Evolutionary conservation across 2,329 filamentous ascomycete species (phyloP), one percentile per base, ranked within the genome.

Genomic region (Trichoderma semiorbis): DNA sequence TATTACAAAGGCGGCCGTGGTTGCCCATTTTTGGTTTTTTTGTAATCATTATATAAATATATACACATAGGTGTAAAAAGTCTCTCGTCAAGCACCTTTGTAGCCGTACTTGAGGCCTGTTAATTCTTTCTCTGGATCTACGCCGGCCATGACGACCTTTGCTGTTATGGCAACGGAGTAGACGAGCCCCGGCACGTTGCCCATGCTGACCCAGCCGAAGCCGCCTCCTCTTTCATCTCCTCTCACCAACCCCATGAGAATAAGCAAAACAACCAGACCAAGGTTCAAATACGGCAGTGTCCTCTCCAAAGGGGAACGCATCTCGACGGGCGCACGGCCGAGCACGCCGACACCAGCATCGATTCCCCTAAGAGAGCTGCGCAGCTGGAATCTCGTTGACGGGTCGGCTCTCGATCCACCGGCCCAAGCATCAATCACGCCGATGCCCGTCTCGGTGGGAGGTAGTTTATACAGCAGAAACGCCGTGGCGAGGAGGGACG

Each of bases 71-170:
- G 14, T 57, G 11, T n/a, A 58, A 58, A 58, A 58, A 21, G 14
- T 10, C 61, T 43, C 18, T 2, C 18, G 8, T 78, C 75, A 92
- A 55, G 90, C 91, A 3, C 91, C 91, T 77, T 91, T 93, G 77
- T 89, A 91, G 69, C 86, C 84, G 81, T 93, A 93, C 78, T 83
- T 88, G 77, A 93, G 82, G 69, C 81, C 83, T 63, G 86, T 83
- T 75, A 95, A 80, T 77, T 92, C 91, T 73, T 84, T 82, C 77
- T 88, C 90, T 6, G 92, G 87, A 81, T 94, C 91, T 10, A 94
- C 87, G 62, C 89, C 85, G 4, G 86, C 86, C 87, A 94, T 90
- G 77, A 92, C 84, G 66, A 88, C 81, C 80, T 93, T 90, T 34
- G 89, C 88, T 61, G 87, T 80, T 71, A 93, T 76, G 7, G 90